A percentile compares a stretch with the other conserved stretches of the same genome.
Conservation (phyloP, 768 basidiomycete genomes). For the Lentinula detonsa region DNA sequence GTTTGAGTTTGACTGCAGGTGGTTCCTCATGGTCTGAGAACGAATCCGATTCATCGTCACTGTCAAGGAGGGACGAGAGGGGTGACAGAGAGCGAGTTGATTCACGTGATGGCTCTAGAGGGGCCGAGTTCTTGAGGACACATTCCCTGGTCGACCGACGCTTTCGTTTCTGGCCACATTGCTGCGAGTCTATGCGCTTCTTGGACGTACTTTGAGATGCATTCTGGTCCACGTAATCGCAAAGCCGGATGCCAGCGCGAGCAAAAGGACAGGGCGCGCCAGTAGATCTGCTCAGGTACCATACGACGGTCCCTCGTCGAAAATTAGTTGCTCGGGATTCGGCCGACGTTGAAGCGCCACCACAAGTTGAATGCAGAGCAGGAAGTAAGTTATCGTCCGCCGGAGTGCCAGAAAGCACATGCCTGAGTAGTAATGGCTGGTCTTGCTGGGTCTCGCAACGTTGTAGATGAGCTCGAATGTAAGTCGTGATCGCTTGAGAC, state of each 20-base stretch:
- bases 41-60: slow-evolving; percentile 20
- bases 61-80: neutral
- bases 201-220: slow-evolving; percentile 23
- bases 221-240: slow-evolving; percentile 55
- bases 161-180: slow-evolving; percentile 37
- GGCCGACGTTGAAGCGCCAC: slow-evolving; percentile 40
- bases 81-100: neutral
- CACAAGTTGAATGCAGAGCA: slow-evolving; percentile 62
- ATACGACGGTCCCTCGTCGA: slow-evolving; percentile 72
- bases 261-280: slow-evolving; percentile 75
- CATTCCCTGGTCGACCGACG: slow-evolving; percentile 12
- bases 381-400: slow-evolving; percentile 71
- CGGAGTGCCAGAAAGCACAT: slow-evolving; percentile 64
- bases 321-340: slow-evolving; percentile 56
- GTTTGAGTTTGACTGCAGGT: slow-evolving; percentile 61
- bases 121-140: slow-evolving; percentile 17
- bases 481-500: slow-evolving; percentile 79
- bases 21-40: slow-evolving; percentile 31
- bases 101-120: neutral
- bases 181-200: slow-evolving; percentile 20
- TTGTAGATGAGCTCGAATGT: slow-evolving; percentile 65
- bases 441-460: slow-evolving; percentile 70
- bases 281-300: slow-evolving; percentile 73
- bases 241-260: slow-evolving; percentile 64
- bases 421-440: slow-evolving; percentile 67